These are phyloP conservation scores for Biscutella auriculata DNA, from an alignment of 441 rosid species.

Conservation along the genomic window DNA sequence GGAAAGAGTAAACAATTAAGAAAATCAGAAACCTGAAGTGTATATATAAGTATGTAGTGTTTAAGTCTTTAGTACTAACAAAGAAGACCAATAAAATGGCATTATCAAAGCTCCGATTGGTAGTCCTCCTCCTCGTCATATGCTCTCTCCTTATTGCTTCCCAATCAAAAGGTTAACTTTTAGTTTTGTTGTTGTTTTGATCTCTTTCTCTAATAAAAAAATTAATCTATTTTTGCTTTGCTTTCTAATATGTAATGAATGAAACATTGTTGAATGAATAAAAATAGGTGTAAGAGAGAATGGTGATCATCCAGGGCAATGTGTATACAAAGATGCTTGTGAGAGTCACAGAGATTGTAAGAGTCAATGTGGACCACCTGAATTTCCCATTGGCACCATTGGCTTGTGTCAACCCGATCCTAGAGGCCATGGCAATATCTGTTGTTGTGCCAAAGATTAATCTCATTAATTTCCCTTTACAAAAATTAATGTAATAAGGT, in stretches of 20 bases:
- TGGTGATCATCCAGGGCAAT: background rate
- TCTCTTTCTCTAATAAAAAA: no score
- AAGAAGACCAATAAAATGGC: conserved; percentile 15
- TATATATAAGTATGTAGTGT: no score
- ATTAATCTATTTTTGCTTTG: no score
- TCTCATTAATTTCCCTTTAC: no score
- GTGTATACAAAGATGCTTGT: conserved; percentile 3
- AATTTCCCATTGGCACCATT: background rate
- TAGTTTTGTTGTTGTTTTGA: no score
- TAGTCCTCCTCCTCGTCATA: background rate
- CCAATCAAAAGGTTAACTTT: no score
- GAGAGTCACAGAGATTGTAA: background rate
- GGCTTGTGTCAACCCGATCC: conserved; percentile 14
- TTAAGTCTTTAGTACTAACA: no score
- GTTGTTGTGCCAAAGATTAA: conserved; percentile 14
- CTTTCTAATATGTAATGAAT: no score
- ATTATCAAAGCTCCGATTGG: conserved; percentile 5
- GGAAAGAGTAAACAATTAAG: no score
- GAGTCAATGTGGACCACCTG: conserved; percentile 14
- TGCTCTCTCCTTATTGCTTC: conserved; percentile 3
- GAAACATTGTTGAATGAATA: no score
- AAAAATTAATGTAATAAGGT: no score
- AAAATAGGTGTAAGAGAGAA: background rate
- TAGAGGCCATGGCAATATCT: conserved; percentile 18
- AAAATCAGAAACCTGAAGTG: no score